These are phyloP conservation scores for Xerocomellus chrysenteron DNA, from an alignment of 768 basidiomycete species.

Conservation along the genomic window DNA sequence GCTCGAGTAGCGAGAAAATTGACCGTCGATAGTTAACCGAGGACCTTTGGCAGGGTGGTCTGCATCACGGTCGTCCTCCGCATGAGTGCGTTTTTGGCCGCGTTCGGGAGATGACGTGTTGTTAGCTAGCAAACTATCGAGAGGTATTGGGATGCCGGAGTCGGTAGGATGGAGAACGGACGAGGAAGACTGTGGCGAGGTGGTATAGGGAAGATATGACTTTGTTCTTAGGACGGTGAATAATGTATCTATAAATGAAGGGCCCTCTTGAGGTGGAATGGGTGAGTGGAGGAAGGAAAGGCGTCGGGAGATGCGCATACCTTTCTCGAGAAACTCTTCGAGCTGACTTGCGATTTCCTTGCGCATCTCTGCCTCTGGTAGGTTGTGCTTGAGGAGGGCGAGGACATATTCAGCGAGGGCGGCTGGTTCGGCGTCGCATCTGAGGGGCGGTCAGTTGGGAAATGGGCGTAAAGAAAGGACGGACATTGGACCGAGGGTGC, in stretches of 20 bases:
- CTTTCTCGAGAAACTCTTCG: slow-evolving; percentile 91
- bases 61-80: slow-evolving; percentile 60
- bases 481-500: slow-evolving; percentile 89
- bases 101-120: slow-evolving; percentile 48
- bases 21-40: slow-evolving; percentile 60
- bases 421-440: slow-evolving; percentile 95
- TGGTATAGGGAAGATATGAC: slow-evolving; percentile 77
- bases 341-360: slow-evolving; percentile 74
- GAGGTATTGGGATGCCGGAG: slow-evolving; percentile 76
- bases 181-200: slow-evolving; percentile 38
- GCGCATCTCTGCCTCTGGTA: slow-evolving; percentile 77
- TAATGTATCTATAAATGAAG: slow-evolving; percentile 78
- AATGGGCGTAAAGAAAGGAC: background rate
- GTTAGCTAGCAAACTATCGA: slow-evolving; percentile 60
- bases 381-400: slow-evolving; percentile 89
- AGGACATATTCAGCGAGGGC: slow-evolving; percentile 94
- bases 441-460: slow-evolving; percentile 29
- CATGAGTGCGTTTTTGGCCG: slow-evolving; percentile 62
- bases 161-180: slow-evolving; percentile 44
- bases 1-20: slow-evolving; percentile 61
- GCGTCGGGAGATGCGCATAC: slow-evolving; percentile 38
- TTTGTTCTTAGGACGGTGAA: slow-evolving; percentile 84
- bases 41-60: slow-evolving; percentile 69
- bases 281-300: slow-evolving; percentile 10
- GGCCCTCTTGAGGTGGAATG: slow-evolving; percentile 49